These are phyloP conservation scores for Chalciporus chontae DNA, from an alignment of 768 basidiomycete species.

Conservation along the genomic window DNA sequence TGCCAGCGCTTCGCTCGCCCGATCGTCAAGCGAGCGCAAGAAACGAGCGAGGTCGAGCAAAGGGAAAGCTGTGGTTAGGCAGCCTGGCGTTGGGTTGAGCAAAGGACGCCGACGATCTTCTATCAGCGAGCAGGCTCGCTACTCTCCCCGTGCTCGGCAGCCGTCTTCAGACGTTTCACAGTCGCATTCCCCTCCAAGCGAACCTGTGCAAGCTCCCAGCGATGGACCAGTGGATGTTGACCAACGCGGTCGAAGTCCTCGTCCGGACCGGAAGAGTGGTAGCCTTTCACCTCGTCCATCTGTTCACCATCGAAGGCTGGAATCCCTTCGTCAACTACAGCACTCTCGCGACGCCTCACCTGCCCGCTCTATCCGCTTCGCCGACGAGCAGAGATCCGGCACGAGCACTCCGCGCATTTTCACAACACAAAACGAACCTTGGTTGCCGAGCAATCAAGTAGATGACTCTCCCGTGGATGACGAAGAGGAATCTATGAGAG, in stretches of 20 bases:
- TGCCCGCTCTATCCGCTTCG: slow-evolving; percentile 46
- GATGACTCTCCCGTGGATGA: slow-evolving; percentile 12
- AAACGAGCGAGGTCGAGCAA: slow-evolving; percentile 26
- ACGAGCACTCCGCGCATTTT: slow-evolving; percentile 18
- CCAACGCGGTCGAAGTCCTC: slow-evolving; percentile 23
- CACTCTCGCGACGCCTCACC: slow-evolving; percentile 41
- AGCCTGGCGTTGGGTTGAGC: background rate
- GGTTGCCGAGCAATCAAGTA: slow-evolving; percentile 5
- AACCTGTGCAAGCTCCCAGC: background rate
- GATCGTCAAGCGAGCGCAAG: slow-evolving; percentile 12
- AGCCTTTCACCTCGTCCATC: slow-evolving; percentile 18
- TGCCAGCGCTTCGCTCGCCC: slow-evolving; percentile 6
- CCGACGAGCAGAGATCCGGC: slow-evolving; percentile 33
- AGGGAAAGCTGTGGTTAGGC: slow-evolving; percentile 10
- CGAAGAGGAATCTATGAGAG: slow-evolving; percentile 13
- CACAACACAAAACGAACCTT: slow-evolving; percentile 19
- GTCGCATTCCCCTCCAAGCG: background rate
- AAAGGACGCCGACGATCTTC: slow-evolving; percentile 14
- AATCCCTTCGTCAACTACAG: slow-evolving; percentile 22
- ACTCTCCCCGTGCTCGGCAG: background rate
- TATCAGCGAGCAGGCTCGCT: slow-evolving; percentile 11
- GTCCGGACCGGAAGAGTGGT: slow-evolving; percentile 11
- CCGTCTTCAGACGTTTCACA: background rate
- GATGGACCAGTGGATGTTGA: slow-evolving; percentile 10
- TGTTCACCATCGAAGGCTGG: slow-evolving; percentile 28